These are phyloP conservation scores for Microdochium bolleyi DNA, from an alignment of 2,329 filamentous ascomycete genomes.

Conservation along the genomic window DNA sequence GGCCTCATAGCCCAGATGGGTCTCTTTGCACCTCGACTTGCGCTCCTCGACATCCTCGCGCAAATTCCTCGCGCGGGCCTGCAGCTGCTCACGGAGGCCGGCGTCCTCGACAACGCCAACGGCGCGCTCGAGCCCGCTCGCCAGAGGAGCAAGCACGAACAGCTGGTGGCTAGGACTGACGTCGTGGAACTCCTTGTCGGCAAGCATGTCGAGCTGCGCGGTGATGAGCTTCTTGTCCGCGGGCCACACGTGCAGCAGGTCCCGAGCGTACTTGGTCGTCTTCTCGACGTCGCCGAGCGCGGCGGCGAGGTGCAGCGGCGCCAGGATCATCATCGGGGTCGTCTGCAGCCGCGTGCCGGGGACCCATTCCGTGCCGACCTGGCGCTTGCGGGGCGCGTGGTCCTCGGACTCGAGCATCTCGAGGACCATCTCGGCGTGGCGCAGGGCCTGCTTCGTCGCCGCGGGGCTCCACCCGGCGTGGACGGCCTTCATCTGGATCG, in stretches of 20 bases:
- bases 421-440: conserved; percentile 37
- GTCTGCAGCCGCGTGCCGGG: conserved; percentile 21
- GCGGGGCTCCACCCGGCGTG: conserved; percentile 22
- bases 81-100: conserved; percentile 26
- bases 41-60: conserved; percentile 25
- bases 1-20: conserved; percentile 10
- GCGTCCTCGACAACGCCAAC: conserved; percentile 28
- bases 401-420: conserved; percentile 38
- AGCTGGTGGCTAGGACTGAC: conserved; percentile 23
- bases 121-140: conserved; percentile 37
- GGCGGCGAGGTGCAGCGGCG: conserved; percentile 34
- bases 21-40: conserved; percentile 9
- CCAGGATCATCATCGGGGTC: conserved; percentile 34
- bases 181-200: conserved; percentile 14
- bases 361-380: conserved; percentile 5
- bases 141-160: conserved; percentile 23
- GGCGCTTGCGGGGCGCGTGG: conserved; percentile 20
- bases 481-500: conserved; percentile 33
- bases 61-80: conserved; percentile 28
- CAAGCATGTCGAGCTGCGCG: conserved; percentile 25
- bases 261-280: conserved; percentile 26
- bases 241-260: conserved; percentile 33
- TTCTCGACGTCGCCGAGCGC: conserved; percentile 21
- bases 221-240: conserved; percentile 23
- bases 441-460: conserved; percentile 32